phyloP scores from a whole-genome alignment of 2,329 filamentous ascomycete species.

The Aureobasidium subglaciale region DNA sequence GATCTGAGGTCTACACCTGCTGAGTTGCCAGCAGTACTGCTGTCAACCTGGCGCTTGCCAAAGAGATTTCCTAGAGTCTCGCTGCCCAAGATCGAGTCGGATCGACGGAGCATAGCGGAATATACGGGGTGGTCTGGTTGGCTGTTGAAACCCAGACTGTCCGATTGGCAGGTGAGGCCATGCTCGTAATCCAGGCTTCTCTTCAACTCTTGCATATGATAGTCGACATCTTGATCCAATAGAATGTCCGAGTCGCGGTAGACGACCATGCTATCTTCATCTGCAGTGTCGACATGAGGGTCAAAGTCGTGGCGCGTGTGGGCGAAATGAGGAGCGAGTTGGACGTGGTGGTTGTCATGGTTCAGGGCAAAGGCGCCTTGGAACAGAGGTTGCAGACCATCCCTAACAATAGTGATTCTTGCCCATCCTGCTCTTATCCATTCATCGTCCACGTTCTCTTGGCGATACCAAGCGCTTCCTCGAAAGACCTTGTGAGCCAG shows the following conservation, averaged over 20 bases:
- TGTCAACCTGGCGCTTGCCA: slow-evolving; percentile 61
- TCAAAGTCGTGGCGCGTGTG: slow-evolving; percentile 66
- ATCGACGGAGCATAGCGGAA: slow-evolving; percentile 44
- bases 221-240: slow-evolving; percentile 27
- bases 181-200: slow-evolving; percentile 32
- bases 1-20: slow-evolving; percentile 70
- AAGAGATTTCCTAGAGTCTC: slow-evolving; percentile 61
- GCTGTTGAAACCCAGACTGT: slow-evolving; percentile 74
- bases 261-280: slow-evolving; percentile 73
- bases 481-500: slow-evolving; percentile 75
- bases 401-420: slow-evolving; percentile 66
- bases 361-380: slow-evolving; percentile 81
- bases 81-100: slow-evolving; percentile 51
- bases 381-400: slow-evolving; percentile 74
- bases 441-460: slow-evolving; percentile 43
- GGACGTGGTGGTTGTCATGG: slow-evolving; percentile 79
- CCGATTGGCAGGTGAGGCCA: slow-evolving; percentile 57
- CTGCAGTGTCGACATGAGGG: slow-evolving; percentile 50
- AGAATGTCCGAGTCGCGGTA: slow-evolving; percentile 84
- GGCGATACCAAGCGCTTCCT: slow-evolving; percentile 65
- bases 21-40: slow-evolving; percentile 63
- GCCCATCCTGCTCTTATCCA: slow-evolving; percentile 87
- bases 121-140: slow-evolving; percentile 62
- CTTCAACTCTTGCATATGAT: slow-evolving; percentile 56
- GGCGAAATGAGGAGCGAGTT: slow-evolving; percentile 66